Evolutionary conservation across 352 stramenopile species (phyloP).

Genomic region (Peronospora belbahrii): DNA sequence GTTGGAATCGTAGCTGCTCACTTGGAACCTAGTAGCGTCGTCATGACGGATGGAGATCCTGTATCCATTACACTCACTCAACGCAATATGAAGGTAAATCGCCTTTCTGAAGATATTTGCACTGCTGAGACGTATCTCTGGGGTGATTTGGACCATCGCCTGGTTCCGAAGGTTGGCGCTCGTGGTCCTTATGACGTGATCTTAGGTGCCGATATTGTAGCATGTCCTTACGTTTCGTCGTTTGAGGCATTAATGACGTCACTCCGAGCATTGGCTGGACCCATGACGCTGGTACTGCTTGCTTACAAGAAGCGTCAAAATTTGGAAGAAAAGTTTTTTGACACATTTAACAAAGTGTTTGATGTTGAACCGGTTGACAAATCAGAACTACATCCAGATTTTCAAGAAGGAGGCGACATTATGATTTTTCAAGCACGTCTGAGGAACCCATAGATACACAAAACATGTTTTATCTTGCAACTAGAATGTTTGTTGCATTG

Average conservation of each 20-base stretch:
- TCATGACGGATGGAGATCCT: slow-evolving; percentile 68
- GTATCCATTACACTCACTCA: slow-evolving; percentile 56
- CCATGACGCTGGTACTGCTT: slow-evolving; percentile 47
- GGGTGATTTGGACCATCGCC: slow-evolving; percentile 32
- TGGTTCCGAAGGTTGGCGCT: slow-evolving; percentile 16
- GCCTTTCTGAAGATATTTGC: slow-evolving; percentile 14
- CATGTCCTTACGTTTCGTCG: slow-evolving; percentile 65
- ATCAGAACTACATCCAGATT: slow-evolving; percentile 56
- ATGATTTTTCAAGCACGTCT: slow-evolving; percentile 46
- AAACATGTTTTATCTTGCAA: background rate
- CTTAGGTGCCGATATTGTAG: slow-evolving; percentile 74
- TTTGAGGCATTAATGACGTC: slow-evolving; percentile 57
- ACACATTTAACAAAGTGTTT: slow-evolving; percentile 41
- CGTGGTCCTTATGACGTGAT: slow-evolving; percentile 52
- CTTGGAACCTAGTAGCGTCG: slow-evolving; percentile 33
- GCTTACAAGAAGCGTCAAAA: slow-evolving; percentile 72
- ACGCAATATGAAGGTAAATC: slow-evolving; percentile 40
- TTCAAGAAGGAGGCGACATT: slow-evolving; percentile 52
- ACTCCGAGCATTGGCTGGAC: slow-evolving; percentile 33
- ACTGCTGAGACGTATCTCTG: slow-evolving; percentile 49
- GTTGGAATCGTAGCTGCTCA: slow-evolving; percentile 60
- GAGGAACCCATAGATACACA: slow-evolving; percentile 10
- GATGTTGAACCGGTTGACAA: slow-evolving; percentile 30
- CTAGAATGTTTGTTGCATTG: background rate
- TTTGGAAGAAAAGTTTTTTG: slow-evolving; percentile 62